Percentiles rank a stretch among this genome's conserved stretches.
These are phyloP conservation scores for Nephelium lappaceum DNA, from an alignment of 345 rosid genomes.

Conservation along the genomic window DNA sequence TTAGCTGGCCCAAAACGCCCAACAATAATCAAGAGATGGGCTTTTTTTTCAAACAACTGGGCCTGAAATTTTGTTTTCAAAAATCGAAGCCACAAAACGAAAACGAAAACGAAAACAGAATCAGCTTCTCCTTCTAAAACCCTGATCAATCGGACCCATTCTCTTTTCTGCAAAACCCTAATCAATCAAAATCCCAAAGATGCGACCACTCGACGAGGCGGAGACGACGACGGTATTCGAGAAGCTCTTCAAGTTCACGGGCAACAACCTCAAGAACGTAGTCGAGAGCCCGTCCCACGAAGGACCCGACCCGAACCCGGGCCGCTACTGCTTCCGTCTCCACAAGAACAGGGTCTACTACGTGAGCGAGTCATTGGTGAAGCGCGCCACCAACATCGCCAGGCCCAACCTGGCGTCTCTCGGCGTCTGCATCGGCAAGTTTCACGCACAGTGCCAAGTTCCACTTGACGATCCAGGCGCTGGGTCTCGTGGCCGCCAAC, in stretches of 20 bases:
- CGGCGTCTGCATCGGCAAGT: slow-evolving; percentile 84
- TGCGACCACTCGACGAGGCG: slow-evolving; percentile 83
- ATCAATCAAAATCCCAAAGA: slow-evolving; percentile 24
- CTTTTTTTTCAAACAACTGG: no score
- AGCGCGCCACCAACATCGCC: slow-evolving; percentile 78
- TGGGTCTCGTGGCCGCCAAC: slow-evolving; percentile 68
- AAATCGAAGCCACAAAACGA: background rate
- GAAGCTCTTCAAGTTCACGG: slow-evolving; percentile 80
- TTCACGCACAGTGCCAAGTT: slow-evolving; percentile 81
- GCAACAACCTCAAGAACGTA: slow-evolving; percentile 87
- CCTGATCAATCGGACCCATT: background rate
- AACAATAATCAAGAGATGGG: no score
- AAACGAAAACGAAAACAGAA: background rate
- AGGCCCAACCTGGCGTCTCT: slow-evolving; percentile 60
- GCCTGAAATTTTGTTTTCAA: no score
- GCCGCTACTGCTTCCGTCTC: slow-evolving; percentile 92
- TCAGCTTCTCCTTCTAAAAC: background rate
- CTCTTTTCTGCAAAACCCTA: background rate
- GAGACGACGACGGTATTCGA: slow-evolving; percentile 89
- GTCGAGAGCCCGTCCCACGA: slow-evolving; percentile 86
- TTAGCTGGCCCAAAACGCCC: no score
- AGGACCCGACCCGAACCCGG: slow-evolving; percentile 71
- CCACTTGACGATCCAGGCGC: slow-evolving; percentile 66
- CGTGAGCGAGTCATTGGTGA: slow-evolving; percentile 78
- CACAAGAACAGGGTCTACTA: slow-evolving; percentile 79